Percentiles rank a stretch among this genome's conserved stretches.
Conservation (phyloP, 176 grass and related monocot species). For the Poa pratensis region DNA sequence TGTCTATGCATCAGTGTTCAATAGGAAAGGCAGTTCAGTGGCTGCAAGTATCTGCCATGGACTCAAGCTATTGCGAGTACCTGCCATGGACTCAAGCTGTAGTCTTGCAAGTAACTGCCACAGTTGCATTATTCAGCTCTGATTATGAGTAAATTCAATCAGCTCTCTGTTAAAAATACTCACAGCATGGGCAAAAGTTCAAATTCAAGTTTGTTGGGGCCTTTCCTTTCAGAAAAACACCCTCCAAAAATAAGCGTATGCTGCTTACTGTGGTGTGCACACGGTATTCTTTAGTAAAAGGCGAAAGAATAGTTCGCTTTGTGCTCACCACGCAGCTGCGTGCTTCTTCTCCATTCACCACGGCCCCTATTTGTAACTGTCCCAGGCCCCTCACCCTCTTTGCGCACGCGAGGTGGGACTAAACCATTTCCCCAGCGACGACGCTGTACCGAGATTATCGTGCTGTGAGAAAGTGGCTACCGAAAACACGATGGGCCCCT, state of each 20-base stretch:
- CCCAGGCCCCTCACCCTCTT: background rate
- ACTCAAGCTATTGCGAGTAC: too few species aligned
- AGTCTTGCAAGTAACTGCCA: too few species aligned
- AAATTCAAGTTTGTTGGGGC: background rate
- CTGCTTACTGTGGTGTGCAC: slow-evolving; percentile 31
- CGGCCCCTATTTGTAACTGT: background rate
- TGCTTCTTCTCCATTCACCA: accelerated
- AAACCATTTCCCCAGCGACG: background rate
- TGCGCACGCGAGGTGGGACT: background rate
- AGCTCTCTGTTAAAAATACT: too few species aligned
- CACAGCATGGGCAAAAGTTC: background rate
- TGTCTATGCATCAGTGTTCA: too few species aligned
- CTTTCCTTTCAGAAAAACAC: background rate
- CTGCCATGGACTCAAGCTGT: too few species aligned
- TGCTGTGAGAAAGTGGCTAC: background rate
- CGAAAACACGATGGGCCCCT: background rate
- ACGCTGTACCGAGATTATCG: background rate
- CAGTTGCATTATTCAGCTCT: too few species aligned
- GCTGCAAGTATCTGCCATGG: too few species aligned
- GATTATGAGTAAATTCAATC: too few species aligned
- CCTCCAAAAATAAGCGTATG: slow-evolving; percentile 34
- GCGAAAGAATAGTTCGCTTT: slow-evolving; percentile 68
- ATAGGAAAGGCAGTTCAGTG: too few species aligned
- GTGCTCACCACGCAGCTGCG: slow-evolving; percentile 54
- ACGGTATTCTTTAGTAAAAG: slow-evolving; percentile 82